phyloP scores from a whole-genome alignment of 257 asterid species.

The Nicotiana sylvestris region DNA sequence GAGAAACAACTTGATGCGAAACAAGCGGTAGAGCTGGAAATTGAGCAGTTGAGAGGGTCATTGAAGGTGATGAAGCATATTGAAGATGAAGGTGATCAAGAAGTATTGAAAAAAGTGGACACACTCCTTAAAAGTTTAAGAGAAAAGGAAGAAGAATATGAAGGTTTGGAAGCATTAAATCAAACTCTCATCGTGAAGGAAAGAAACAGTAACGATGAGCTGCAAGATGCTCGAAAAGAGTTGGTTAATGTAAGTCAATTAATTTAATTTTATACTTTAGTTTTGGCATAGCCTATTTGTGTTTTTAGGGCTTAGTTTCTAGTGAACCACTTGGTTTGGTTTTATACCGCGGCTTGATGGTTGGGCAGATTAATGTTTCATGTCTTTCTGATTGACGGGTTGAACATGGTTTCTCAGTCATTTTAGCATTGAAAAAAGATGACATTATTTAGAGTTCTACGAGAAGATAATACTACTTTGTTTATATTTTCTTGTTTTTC shows the following conservation, averaged over 20 bases:
- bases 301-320: background rate
- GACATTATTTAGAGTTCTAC: background rate
- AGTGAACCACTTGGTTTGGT: background rate
- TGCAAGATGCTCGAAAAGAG: constrained; percentile 92
- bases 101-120: constrained; percentile 50
- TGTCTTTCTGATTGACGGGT: background rate
- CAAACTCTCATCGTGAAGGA: constrained; percentile 60
- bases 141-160: constrained; percentile 74
- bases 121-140: constrained; percentile 43
- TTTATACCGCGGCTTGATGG: background rate
- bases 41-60: constrained; percentile 63
- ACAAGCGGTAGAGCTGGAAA: constrained; percentile 66
- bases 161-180: constrained; percentile 38
- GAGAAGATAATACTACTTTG: background rate
- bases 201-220: constrained; percentile 66
- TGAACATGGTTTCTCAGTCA: background rate
- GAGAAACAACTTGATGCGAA: constrained; percentile 62
- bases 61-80: constrained; percentile 56
- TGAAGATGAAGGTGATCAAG: constrained; percentile 60
- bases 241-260: constrained; percentile 55
- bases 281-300: background rate
- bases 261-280: background rate
- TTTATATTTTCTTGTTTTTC: constrained; percentile 4
- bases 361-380: background rate
- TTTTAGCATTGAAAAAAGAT: constrained; percentile 8